phyloP scores from a whole-genome alignment of 345 rosid genomes.

The Lepidium didymum region DNA sequence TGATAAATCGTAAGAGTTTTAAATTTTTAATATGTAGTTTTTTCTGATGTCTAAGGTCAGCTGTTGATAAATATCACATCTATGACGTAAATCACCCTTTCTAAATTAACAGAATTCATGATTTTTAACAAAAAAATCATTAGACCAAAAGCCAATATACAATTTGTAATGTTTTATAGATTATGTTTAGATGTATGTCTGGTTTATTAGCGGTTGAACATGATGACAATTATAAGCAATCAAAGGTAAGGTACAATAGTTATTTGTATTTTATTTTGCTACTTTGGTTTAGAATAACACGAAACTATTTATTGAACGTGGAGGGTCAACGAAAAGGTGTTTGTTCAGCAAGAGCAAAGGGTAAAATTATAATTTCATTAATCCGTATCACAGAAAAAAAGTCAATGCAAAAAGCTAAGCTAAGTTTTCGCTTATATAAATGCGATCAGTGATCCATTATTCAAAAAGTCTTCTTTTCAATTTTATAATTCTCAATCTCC shows the following conservation, averaged over 20 bases:
- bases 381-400: background rate
- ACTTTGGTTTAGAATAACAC: constrained; percentile 4
- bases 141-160: too few relatives aligned
- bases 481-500: constrained; percentile 1
- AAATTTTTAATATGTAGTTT: too few relatives aligned
- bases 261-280: background rate
- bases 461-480: constrained; percentile 18
- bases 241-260: background rate
- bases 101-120: too few relatives aligned
- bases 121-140: too few relatives aligned
- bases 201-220: background rate
- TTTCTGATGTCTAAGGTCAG: too few relatives aligned
- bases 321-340: constrained; percentile 25
- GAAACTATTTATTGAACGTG: constrained; percentile 20
- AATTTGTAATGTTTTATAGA: too few relatives aligned
- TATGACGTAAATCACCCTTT: too few relatives aligned
- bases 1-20: too few relatives aligned
- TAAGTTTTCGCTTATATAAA: constrained; percentile 23
- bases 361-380: constrained; percentile 20
- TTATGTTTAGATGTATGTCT: too few relatives aligned
- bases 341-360: constrained; percentile 25
- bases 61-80: too few relatives aligned
- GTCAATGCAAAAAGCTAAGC: constrained; percentile 26
- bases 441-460: constrained; percentile 12
- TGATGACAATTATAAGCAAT: background rate